phyloP scores from a whole-genome alignment of 371 early-diverging fungal species.

The Circinella umbellata region DNA sequence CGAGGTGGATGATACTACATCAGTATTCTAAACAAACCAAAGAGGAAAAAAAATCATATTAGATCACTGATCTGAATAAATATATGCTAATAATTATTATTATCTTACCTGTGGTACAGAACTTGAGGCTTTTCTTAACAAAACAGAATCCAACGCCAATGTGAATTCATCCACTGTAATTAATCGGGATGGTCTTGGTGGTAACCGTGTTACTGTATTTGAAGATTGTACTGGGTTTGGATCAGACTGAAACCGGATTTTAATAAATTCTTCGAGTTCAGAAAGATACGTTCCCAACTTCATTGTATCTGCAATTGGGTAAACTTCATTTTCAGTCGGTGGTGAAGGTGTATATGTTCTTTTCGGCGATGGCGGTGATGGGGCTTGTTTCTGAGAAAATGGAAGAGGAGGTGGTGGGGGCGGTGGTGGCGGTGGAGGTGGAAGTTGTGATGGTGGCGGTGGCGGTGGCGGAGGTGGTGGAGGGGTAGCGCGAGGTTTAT shows the following conservation, averaged over 20 bases:
- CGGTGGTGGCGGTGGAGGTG: not conserved
- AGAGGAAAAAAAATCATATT: too few relatives aligned
- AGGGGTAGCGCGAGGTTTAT: not conserved
- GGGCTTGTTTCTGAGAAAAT: not conserved
- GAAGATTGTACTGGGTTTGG: not conserved
- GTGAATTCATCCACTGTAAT: constrained; percentile 33
- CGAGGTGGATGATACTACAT: not conserved
- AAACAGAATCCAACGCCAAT: constrained; percentile 25
- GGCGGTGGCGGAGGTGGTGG: not conserved
- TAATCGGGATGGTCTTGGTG: constrained; percentile 26
- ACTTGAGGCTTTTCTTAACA: constrained; percentile 14
- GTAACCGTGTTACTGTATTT: constrained; percentile 1
- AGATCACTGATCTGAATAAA: too few relatives aligned
- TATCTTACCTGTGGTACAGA: not conserved
- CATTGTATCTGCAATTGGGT: constrained; percentile 10
- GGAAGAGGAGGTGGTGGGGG: constrained; percentile 3
- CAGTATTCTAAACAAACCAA: not conserved
- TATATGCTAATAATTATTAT: not conserved
- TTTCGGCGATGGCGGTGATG: not conserved
- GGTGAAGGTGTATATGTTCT: not conserved
- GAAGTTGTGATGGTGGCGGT: not conserved
- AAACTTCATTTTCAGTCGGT: constrained; percentile 6
- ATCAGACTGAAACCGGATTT: constrained; percentile 24
- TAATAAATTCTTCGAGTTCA: constrained; percentile 29
- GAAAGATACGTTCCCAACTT: constrained; percentile 18